Evolutionary conservation across 257 asterid genomes (phyloP), one percentile per base, ranked within the genome.

Genomic region (Fraxinus pennsylvanica): DNA sequence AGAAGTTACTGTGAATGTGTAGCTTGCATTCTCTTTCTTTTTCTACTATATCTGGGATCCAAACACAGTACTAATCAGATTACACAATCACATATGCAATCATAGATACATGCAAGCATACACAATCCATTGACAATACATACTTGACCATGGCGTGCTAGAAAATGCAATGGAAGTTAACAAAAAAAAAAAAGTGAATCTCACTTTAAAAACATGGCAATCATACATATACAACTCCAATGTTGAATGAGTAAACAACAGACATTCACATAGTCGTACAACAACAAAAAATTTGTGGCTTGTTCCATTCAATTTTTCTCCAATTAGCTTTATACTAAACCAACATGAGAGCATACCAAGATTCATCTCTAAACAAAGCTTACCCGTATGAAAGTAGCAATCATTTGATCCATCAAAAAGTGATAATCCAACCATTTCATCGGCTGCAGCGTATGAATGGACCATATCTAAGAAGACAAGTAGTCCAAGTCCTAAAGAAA

Each of bases 391-490:
- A 76, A 95, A 95, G 85, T 86, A 93, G 91, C 99, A 95, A 82
- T 95, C 99, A 85, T 95, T 95, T 82, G 99, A 82, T 87, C 99
- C 99, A 84, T 95, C 99, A 87, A 89, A 95, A 82, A 71, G 96
- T 77, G 99, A 89, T 82, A 93, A 83, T 41, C 99, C 99, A 74
- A 91, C 94, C 98, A 91, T 93, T 88, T 95, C 98, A 17, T 95
- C 99, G 76, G 99, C 92, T 78, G 98, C 99, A 66, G 99, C 97
- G 80, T 95, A 95, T 27, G 99, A 93, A 84, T 95, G 99, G 78
- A 91, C 94, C 38, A 95, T 90, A 83, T 95, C 99, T 83, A 95
- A 86, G 85, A 95, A 84, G 80, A 95, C 97, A 75, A 88, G 86
- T 75, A 95, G 84, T 68, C 99, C 99, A 83, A 85, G 96, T 77